Evolutionary conservation across 2,329 filamentous ascomycete genomes (phyloP).

Genomic region (Coniella vitis): DNA sequence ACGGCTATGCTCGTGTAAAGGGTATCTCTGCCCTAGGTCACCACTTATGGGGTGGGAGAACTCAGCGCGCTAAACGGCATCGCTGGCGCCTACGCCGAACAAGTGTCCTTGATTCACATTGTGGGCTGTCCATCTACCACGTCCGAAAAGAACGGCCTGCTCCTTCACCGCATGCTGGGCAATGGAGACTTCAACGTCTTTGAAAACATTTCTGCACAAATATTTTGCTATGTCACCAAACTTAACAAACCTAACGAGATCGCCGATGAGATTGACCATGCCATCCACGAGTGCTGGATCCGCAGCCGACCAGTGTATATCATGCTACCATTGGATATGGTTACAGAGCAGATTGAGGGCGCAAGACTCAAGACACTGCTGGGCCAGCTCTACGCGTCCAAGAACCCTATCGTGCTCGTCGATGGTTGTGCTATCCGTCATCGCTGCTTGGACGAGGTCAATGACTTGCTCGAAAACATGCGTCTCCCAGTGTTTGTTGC

Average conservation of each 20-base stretch:
- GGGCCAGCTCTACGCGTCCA: slow-evolving; percentile 64
- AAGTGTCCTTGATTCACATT: slow-evolving; percentile 65
- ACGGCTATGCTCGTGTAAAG: slow-evolving; percentile 69
- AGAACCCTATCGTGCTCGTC: slow-evolving; percentile 70
- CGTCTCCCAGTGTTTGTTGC: slow-evolving; percentile 78
- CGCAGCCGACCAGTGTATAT: slow-evolving; percentile 77
- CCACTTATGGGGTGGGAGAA: slow-evolving; percentile 70
- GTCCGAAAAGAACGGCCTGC: slow-evolving; percentile 41
- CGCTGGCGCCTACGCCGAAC: slow-evolving; percentile 68
- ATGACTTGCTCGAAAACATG: slow-evolving; percentile 65
- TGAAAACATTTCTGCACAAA: slow-evolving; percentile 64
- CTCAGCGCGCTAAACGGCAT: slow-evolving; percentile 68
- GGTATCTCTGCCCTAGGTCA: slow-evolving; percentile 64
- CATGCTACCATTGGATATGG: slow-evolving; percentile 75
- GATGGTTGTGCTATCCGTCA: slow-evolving; percentile 80
- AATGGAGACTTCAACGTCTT: slow-evolving; percentile 82
- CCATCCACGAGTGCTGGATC: slow-evolving; percentile 67
- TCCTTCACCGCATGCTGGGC: slow-evolving; percentile 62
- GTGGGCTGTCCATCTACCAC: slow-evolving; percentile 47
- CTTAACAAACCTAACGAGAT: slow-evolving; percentile 65
- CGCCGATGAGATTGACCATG: slow-evolving; percentile 69
- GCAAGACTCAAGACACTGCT: slow-evolving; percentile 63
- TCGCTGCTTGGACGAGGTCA: slow-evolving; percentile 63
- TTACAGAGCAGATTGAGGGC: slow-evolving; percentile 68
- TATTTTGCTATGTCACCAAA: slow-evolving; percentile 66